A percentile compares a stretch with the other conserved stretches of the same genome.
phyloP scores from a whole-genome alignment of 257 asterid genomes.

The Plantago ovata region DNA sequence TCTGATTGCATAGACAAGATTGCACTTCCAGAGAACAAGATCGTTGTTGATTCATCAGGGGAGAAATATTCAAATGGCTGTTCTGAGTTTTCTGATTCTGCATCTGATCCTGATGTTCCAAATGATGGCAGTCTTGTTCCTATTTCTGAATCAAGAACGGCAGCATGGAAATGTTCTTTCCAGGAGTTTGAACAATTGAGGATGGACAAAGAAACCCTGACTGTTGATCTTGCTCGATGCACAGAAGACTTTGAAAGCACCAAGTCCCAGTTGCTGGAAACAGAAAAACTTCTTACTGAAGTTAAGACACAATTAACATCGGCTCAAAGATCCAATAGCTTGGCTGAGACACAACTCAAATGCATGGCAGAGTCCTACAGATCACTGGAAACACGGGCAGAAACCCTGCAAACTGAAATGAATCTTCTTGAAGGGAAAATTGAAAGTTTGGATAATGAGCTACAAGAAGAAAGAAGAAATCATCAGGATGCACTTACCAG shows the following conservation, averaged over 20 bases:
- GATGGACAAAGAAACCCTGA: conserved; percentile 65
- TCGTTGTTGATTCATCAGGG: conserved; percentile 37
- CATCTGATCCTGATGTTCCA: conserved; percentile 74
- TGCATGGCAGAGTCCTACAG: conserved; percentile 97
- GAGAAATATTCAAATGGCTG: conserved; percentile 59
- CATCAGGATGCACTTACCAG: conserved; percentile 51
- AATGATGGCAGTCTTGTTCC: conserved; percentile 78
- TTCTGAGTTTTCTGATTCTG: conserved; percentile 63
- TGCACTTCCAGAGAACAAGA: conserved; percentile 80
- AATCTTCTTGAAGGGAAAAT: conserved; percentile 55
- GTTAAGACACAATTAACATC: conserved; percentile 71
- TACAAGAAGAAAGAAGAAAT: conserved; percentile 61
- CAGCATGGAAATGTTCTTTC: conserved; percentile 69
- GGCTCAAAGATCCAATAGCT: conserved; percentile 70
- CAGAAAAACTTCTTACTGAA: conserved; percentile 72
- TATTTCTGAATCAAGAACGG: conserved; percentile 57
- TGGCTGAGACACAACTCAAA: conserved; percentile 94
- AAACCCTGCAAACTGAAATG: conserved; percentile 64
- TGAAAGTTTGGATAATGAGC: conserved; percentile 54
- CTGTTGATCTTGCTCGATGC: conserved; percentile 53
- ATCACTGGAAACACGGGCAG: conserved; percentile 73
- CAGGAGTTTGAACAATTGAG: conserved; percentile 87
- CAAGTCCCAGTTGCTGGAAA: conserved; percentile 60
- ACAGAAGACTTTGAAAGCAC: conserved; percentile 56
- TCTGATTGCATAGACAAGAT: conserved; percentile 89